phyloP scores from a whole-genome alignment of 163 green algal genomes.

The Chlorella variabilis region DNA sequence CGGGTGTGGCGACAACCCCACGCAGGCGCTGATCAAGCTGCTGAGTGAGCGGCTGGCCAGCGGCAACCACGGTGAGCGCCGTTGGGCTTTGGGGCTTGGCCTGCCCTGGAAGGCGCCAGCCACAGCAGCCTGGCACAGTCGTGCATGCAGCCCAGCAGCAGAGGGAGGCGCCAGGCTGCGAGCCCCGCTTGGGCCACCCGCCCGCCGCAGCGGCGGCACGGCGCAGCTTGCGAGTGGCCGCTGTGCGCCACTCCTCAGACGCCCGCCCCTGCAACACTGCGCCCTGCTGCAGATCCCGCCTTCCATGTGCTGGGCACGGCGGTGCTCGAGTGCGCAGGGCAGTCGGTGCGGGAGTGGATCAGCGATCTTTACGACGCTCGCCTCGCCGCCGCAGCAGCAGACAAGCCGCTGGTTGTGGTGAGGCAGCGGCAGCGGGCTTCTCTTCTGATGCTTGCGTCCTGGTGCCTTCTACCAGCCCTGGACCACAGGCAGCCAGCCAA shows the following conservation, averaged over 20 bases:
- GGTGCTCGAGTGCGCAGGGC: slow-evolving; percentile 55
- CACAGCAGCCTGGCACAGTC: no score
- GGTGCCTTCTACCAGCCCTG: no score
- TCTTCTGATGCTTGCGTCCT: no score
- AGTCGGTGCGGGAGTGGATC: slow-evolving; percentile 33
- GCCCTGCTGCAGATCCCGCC: not conserved
- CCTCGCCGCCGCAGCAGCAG: not conserved
- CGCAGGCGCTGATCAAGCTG: slow-evolving; percentile 43
- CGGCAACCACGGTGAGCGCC: not conserved
- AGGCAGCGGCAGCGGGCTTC: not conserved
- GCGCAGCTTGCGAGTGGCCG: not conserved
- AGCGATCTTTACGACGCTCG: slow-evolving; percentile 26
- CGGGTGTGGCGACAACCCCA: slow-evolving; percentile 58
- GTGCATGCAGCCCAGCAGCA: no score
- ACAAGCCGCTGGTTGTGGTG: not conserved
- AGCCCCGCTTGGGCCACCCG: no score
- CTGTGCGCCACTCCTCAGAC: not conserved
- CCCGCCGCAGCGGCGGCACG: no score
- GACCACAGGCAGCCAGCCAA: no score
- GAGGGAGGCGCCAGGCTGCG: no score
- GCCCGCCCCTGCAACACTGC: not conserved
- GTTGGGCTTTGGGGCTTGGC: no score
- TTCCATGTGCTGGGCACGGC: not conserved
- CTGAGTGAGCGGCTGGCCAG: slow-evolving; percentile 34
- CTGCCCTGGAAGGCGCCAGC: no score